Conservation (phyloP, 2,329 filamentous ascomycete genomes). For the Fusarium decemcellulare region DNA sequence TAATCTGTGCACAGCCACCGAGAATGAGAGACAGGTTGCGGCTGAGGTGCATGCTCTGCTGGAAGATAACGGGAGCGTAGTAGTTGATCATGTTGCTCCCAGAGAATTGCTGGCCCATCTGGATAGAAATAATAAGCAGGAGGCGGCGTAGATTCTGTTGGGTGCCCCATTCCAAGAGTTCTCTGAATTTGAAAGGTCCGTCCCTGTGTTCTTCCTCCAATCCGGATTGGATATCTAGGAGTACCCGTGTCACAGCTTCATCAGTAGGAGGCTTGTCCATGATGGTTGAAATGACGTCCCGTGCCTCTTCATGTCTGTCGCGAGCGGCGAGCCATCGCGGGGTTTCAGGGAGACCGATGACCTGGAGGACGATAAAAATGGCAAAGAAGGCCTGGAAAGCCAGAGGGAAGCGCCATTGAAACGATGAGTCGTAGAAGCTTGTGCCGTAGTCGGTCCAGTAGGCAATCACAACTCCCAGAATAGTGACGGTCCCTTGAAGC, state of each 20-base stretch:
- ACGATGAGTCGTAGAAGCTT: conserved; percentile 37
- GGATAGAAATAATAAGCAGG: background rate
- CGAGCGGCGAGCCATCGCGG: conserved; percentile 60
- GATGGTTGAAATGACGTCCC: conserved; percentile 56
- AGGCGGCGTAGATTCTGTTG: background rate
- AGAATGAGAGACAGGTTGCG: conserved; percentile 67
- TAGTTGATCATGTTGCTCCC: no score
- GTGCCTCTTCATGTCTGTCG: conserved; percentile 53
- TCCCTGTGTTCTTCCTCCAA: background rate
- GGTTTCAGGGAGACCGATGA: conserved; percentile 58
- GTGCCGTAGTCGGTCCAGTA: conserved; percentile 64
- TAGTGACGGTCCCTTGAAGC: conserved; percentile 33
- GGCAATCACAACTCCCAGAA: conserved; percentile 60
- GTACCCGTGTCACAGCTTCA: conserved; percentile 28
- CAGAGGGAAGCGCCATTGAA: conserved; percentile 57
- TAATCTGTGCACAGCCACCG: conserved; percentile 59
- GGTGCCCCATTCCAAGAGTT: background rate
- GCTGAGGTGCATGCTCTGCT: conserved; percentile 54
- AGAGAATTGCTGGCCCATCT: background rate
- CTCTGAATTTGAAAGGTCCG: background rate
- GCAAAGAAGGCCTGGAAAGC: conserved; percentile 58
- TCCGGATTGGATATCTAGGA: background rate
- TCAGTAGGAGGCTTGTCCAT: conserved; percentile 39
- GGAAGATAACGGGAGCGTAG: background rate
- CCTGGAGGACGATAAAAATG: conserved; percentile 55